Conservation (phyloP, 805 yeast genomes). For the Candida golubevii region DNA sequence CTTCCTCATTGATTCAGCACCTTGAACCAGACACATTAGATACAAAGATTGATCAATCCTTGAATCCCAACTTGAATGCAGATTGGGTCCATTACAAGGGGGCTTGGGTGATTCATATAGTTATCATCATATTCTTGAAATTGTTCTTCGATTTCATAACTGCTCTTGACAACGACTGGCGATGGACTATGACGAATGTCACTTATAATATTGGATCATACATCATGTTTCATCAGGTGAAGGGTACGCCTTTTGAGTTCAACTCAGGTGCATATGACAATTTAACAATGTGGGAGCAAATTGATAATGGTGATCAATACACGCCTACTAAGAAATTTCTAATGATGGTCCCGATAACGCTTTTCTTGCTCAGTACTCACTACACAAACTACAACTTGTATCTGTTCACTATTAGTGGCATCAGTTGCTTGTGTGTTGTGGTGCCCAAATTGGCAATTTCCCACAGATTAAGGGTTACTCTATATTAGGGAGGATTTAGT, state of each 20-base stretch:
- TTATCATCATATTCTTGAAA: conserved; percentile 70
- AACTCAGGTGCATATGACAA: conserved; percentile 95
- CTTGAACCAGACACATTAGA: conserved; percentile 91
- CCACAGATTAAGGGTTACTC: conserved; percentile 70
- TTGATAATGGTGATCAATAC: conserved; percentile 91
- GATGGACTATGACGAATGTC: conserved; percentile 91
- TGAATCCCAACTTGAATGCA: conserved; percentile 87
- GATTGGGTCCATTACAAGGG: conserved; percentile 95
- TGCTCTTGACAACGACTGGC: conserved; percentile 73
- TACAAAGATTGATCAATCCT: conserved; percentile 85
- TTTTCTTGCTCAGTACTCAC: conserved; percentile 84
- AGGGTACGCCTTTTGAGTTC: conserved; percentile 96
- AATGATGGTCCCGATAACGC: conserved; percentile 85
- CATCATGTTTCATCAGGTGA: conserved; percentile 93
- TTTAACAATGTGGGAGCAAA: conserved; percentile 98
- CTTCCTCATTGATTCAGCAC: conserved; percentile 85
- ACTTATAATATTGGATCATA: conserved; percentile 89
- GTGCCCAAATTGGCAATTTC: conserved; percentile 86
- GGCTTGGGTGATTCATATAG: conserved; percentile 93
- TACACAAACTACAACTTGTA: conserved; percentile 81
- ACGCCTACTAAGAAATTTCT: conserved; percentile 94
- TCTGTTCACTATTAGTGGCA: conserved; percentile 72
- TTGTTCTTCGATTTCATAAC: conserved; percentile 76
- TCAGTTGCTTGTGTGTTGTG: conserved; percentile 81
- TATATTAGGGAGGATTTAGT: conserved; percentile 19